Evolutionary conservation across 1,284 basidiomycete species (phyloP).

Genomic region (Agaricales sp.): DNA sequence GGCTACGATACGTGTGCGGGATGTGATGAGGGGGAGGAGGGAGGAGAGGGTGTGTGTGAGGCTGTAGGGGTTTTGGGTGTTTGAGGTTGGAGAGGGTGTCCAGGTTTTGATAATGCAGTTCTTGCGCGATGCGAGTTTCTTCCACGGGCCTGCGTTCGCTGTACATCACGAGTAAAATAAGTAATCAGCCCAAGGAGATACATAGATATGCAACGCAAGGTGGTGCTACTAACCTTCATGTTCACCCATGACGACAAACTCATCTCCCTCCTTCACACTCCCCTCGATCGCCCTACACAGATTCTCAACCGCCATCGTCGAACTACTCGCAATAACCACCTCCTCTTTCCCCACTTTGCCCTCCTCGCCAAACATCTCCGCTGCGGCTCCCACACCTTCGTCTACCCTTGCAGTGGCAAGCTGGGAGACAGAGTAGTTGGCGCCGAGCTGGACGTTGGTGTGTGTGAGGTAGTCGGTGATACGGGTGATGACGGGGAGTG

Average conservation of each 20-base stretch:
- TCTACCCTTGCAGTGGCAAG: constrained; percentile 41
- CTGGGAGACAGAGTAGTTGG: constrained; percentile 50
- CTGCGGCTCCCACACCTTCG: constrained; percentile 40
- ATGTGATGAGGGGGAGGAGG: constrained; percentile 51
- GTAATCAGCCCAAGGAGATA: constrained; percentile 1
- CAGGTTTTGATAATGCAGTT: constrained; percentile 50
- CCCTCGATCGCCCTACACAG: constrained; percentile 47
- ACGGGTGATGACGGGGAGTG: constrained; percentile 40
- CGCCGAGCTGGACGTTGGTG: constrained; percentile 67
- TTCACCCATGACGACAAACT: constrained; percentile 67
- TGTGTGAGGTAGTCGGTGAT: constrained; percentile 59
- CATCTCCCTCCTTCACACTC: constrained; percentile 46
- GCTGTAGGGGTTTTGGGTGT: constrained; percentile 54
- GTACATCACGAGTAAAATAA: constrained; percentile 4
- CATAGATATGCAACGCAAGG: background rate
- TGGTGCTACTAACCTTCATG: constrained; percentile 50
- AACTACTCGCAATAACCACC: constrained; percentile 56
- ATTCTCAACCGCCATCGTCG: constrained; percentile 61
- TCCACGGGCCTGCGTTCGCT: constrained; percentile 78
- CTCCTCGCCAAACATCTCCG: constrained; percentile 58
- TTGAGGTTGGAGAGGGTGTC: constrained; percentile 33
- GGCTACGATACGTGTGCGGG: constrained; percentile 62
- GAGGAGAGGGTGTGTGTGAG: constrained; percentile 45
- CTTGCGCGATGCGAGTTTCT: constrained; percentile 53
- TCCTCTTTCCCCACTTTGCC: constrained; percentile 44